Conservation (phyloP, 768 basidiomycete genomes). For the Suillus cothurnatus region DNA sequence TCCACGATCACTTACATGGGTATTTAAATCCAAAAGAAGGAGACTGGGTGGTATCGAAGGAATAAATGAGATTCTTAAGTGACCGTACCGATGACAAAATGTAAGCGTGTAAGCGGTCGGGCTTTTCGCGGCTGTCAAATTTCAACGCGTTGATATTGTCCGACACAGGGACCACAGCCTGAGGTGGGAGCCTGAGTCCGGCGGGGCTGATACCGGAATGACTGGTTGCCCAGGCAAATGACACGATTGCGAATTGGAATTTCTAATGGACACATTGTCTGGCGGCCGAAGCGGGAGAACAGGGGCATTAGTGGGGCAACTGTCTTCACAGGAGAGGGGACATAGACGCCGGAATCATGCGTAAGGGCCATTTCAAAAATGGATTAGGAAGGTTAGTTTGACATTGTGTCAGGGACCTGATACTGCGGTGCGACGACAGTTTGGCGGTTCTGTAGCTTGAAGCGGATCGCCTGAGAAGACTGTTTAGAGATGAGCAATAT, state of each 20-base stretch:
- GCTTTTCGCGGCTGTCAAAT: constrained; percentile 12
- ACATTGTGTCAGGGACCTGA: background rate
- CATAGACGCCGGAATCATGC: background rate
- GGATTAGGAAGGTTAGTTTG: background rate
- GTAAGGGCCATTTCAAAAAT: background rate
- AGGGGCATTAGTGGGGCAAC: constrained; percentile 1
- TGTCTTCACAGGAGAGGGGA: constrained; percentile 5
- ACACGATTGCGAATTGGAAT: constrained; percentile 3
- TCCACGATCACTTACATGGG: constrained; percentile 13
- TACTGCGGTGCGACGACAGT: background rate
- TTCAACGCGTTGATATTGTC: background rate
- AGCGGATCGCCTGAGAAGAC: constrained; percentile 2
- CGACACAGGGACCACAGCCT: background rate
- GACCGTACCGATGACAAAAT: constrained; percentile 1
- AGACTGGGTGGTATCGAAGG: constrained; percentile 4
- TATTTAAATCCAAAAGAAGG: constrained; percentile 10
- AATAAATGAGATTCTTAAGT: constrained; percentile 6
- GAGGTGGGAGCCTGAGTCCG: constrained; percentile 1
- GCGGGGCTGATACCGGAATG: constrained; percentile 4
- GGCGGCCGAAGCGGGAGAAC: constrained; percentile 11
- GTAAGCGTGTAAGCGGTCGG: constrained; percentile 11
- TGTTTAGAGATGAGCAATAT: background rate
- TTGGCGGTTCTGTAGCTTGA: background rate
- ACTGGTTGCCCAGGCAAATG: constrained; percentile 9
- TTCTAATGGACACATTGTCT: constrained; percentile 1